Evolutionary conservation across 1,284 basidiomycete species (phyloP).

Genomic region (Cryptococcus jaspeensis): DNA sequence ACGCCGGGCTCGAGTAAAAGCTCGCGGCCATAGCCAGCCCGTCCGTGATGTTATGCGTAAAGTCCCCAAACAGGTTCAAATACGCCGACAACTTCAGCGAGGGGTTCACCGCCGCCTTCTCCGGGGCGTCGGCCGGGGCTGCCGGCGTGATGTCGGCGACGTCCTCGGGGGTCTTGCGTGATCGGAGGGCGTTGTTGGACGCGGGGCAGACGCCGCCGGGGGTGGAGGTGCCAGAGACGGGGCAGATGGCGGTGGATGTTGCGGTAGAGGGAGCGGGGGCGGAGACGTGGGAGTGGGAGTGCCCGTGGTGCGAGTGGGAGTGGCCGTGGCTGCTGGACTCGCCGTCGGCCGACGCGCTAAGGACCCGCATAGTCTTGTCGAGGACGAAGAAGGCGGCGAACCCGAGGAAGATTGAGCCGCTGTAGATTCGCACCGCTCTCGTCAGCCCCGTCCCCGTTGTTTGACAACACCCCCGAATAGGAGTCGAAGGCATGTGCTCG

Average conservation of each 20-base stretch:
- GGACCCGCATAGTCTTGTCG: conserved; percentile 81
- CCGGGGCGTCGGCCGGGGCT: conserved; percentile 4
- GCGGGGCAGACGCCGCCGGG: conserved; percentile 16
- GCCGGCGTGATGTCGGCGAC: conserved; percentile 15
- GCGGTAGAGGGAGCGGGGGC: conserved; percentile 21
- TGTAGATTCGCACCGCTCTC: conserved; percentile 34
- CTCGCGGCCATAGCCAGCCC: conserved; percentile 81
- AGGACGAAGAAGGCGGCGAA: conserved; percentile 86
- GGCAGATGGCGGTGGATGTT: background rate
- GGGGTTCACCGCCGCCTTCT: conserved; percentile 36
- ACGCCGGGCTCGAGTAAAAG: conserved; percentile 82
- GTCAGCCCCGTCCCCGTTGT: background rate
- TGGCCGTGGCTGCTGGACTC: conserved; percentile 55
- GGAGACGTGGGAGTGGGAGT: conserved; percentile 27
- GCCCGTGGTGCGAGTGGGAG: conserved; percentile 57
- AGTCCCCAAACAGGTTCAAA: conserved; percentile 85
- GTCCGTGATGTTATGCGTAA: conserved; percentile 71
- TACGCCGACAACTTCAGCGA: conserved; percentile 78
- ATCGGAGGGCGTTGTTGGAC: conserved; percentile 21
- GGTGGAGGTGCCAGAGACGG: conserved; percentile 18
- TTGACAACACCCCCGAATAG: no score
- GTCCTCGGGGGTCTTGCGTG: conserved; percentile 36
- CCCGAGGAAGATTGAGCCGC: conserved; percentile 75
- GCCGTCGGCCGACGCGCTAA: conserved; percentile 56
- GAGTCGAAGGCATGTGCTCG: no score